These are phyloP conservation scores for Pyricularia grisea DNA, from an alignment of 2,329 filamentous ascomycete species.

Conservation along the genomic window DNA sequence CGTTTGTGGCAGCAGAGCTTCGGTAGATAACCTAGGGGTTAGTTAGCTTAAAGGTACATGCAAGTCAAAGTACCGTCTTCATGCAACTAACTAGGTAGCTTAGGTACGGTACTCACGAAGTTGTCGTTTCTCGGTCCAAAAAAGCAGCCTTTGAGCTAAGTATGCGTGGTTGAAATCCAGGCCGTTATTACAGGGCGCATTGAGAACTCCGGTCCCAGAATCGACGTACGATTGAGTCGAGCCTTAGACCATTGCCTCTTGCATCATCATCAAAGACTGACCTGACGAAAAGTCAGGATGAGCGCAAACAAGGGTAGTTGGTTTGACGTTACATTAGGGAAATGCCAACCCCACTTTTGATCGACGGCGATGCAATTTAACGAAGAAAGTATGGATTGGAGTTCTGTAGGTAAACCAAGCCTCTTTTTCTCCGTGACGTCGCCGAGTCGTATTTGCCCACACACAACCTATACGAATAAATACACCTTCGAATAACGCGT, in stretches of 20 bases:
- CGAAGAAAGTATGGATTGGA: no score
- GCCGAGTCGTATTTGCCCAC: background rate
- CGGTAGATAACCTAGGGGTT: background rate
- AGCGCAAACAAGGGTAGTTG: background rate
- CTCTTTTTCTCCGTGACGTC: no score
- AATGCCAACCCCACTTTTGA: background rate
- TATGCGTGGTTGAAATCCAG: background rate
- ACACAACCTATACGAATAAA: background rate
- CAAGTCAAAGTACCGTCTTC: background rate
- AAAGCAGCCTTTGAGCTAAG: background rate
- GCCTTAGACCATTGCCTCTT: background rate
- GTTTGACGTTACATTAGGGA: background rate
- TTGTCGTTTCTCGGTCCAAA: background rate
- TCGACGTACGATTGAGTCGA: background rate
- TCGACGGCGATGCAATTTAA: background rate
- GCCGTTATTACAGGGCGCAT: background rate
- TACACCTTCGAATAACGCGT: background rate
- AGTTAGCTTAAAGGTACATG: background rate
- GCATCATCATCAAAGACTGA: background rate
- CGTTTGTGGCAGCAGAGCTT: background rate
- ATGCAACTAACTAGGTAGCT: background rate
- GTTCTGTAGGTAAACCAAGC: no score
- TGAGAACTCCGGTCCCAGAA: background rate
- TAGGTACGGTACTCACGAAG: background rate
- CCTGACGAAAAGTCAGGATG: background rate